Evolutionary conservation across 169 alveolate species (phyloP).

Genomic region (Besnoitia besnoiti): DNA sequence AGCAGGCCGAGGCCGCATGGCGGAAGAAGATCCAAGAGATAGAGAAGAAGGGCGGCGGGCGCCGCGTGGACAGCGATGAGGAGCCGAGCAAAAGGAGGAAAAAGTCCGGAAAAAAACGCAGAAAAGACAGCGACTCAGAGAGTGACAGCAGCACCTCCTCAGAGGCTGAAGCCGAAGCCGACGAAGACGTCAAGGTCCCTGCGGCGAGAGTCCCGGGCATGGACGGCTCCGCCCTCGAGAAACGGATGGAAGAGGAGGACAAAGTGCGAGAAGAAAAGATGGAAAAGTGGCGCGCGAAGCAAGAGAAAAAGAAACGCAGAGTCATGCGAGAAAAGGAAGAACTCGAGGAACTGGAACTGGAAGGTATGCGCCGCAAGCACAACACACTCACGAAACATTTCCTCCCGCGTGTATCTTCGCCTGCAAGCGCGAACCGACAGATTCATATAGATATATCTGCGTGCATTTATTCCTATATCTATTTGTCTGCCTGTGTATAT

Average conservation of each 20-base stretch:
- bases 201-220: constrained; percentile 17
- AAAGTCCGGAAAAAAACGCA: background rate
- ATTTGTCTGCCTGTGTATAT: background rate
- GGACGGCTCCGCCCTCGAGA: constrained; percentile 6
- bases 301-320: background rate
- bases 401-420: background rate
- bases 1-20: constrained; percentile 6
- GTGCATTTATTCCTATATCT: background rate
- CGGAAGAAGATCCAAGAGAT: background rate
- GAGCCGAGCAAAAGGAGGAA: background rate
- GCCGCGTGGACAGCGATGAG: background rate
- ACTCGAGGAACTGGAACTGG: constrained; percentile 16
- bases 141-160: background rate
- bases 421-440: background rate
- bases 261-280: background rate
- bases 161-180: background rate
- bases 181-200: background rate
- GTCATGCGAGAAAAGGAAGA: background rate
- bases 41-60: constrained; percentile 10
- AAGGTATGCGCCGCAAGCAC: background rate
- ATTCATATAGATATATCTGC: background rate
- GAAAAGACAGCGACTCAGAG: background rate
- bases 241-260: background rate
- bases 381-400: background rate
- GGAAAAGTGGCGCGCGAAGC: background rate